phyloP scores from a whole-genome alignment of 1,284 basidiomycete species.

The Ganoderma sinense region DNA sequence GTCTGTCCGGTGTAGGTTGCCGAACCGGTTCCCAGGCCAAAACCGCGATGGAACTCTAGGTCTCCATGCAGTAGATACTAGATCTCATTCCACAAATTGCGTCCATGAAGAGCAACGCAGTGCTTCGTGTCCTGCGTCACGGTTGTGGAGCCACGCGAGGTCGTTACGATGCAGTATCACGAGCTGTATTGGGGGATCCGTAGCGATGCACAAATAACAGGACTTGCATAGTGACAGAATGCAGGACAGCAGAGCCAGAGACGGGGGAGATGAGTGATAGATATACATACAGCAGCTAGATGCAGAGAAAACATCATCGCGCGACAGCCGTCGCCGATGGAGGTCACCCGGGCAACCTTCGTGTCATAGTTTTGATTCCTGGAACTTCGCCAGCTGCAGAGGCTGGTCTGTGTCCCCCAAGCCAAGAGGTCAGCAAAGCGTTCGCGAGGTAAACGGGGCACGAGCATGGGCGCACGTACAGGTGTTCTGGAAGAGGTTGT shows the following conservation, averaged over 20 bases:
- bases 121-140: background rate
- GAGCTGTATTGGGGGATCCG: background rate
- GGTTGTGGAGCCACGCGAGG: no score
- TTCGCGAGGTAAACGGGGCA: background rate
- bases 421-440: background rate
- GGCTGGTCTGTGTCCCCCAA: constrained; percentile 31
- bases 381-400: constrained; percentile 34
- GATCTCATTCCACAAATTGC: no score
- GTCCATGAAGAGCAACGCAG: background rate
- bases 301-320: background rate
- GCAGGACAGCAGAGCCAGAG: background rate
- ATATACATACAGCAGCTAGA: background rate
- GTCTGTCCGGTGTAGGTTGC: no score
- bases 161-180: background rate
- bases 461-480: constrained; percentile 59
- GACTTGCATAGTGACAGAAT: background rate
- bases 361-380: constrained; percentile 33
- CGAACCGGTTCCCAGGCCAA: no score
- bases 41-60: no score
- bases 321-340: background rate
- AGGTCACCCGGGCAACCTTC: background rate
- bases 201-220: background rate
- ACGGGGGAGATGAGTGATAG: background rate
- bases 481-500: constrained; percentile 76
- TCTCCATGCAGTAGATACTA: no score